Evolutionary conservation across 1,139 yeast genomes (phyloP).

Genomic region (Kazachstania sp.): DNA sequence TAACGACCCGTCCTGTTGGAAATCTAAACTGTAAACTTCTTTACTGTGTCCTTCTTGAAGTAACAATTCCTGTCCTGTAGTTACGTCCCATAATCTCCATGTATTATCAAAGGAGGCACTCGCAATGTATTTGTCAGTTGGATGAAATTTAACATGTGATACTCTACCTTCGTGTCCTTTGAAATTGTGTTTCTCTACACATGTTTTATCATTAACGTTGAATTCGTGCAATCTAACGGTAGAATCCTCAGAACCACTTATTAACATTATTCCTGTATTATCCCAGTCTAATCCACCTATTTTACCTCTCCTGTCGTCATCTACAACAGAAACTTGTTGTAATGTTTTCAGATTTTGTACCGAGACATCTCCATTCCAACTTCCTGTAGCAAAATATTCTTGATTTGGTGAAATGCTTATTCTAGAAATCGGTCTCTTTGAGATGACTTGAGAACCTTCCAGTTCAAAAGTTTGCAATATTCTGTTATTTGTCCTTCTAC

Average conservation of each 20-base stretch:
- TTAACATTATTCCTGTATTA: conserved; percentile 30
- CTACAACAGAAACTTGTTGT: conserved; percentile 25
- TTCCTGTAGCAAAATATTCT: conserved; percentile 51
- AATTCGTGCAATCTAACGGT: conserved; percentile 41
- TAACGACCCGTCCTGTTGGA: conserved; percentile 75
- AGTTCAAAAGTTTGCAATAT: conserved; percentile 38
- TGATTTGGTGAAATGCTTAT: conserved; percentile 39
- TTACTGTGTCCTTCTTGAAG: conserved; percentile 83
- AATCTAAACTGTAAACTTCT: conserved; percentile 54
- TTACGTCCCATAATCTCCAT: conserved; percentile 82
- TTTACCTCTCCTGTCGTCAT: conserved; percentile 46
- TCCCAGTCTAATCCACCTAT: conserved; percentile 67
- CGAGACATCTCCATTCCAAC: conserved; percentile 75
- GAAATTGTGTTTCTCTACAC: conserved; percentile 15
- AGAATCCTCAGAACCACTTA: conserved; percentile 66
- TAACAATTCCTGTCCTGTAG: conserved; percentile 38
- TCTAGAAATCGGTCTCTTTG: conserved; percentile 59
- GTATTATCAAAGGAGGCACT: conserved; percentile 80
- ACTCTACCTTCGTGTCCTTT: conserved; percentile 49
- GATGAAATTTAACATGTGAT: conserved; percentile 59
- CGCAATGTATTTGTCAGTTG: conserved; percentile 46
- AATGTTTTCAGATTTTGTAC: conserved; percentile 39
- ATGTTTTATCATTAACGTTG: conserved; percentile 10
- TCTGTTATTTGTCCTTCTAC: conserved; percentile 41
- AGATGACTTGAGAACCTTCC: conserved; percentile 62